Base-by-base conservation (phyloP, 2,329 filamentous ascomycete genomes). In the Penicillium rolfsii region DNA sequence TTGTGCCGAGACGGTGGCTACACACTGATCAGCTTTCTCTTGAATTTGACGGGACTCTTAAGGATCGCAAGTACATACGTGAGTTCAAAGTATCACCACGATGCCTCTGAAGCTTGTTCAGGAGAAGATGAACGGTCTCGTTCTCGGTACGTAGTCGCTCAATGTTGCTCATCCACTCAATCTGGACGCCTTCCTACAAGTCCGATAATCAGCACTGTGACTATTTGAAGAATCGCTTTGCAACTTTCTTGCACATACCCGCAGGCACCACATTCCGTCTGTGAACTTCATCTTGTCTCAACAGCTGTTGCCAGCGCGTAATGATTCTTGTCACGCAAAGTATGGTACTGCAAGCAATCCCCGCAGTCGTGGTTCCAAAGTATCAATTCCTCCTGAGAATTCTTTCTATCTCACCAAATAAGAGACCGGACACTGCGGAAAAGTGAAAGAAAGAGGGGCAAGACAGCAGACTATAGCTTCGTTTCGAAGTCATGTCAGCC, bases 151-250 rank as follows among this genome's bases (percentile, higher is more conserved):
- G 63, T 19, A 73, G 46, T 62, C 76, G 66, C 61, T 79, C 76
- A 38, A 78, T 74, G 64, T 79, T 77, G 66, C 71, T 74, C 76
- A 79, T 78, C 76, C 76, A 79, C 55, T 78, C 76, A 59, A 78
- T 73, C 16, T 60, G 66, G 48, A 77, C 67, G 53, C 75, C 75
- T 49, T 77, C 74, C 74, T 76, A 58, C 41, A 59, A 2, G 5
- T 33, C 24, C 5, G 22, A 35, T 5, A 28, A 30, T 52, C 11
- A 50, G 46, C 19, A 22, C 19, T 22, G 19, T 22, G 19, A 22
- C 19, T 22, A 4, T 26, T 45, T 11, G 5, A 30, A 11, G 36
- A 26, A 36, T 26, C 36, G 5, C 16, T 4, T 11, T 22, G 14
- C 35, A 11, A n/a, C 28, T 40, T 22, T 4, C 4, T n/a, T 19